Percentiles rank a stretch among this genome's conserved stretches.
Evolutionary conservation across 345 rosid genomes (phyloP).

Genomic region (Lumnitzera littorea): DNA sequence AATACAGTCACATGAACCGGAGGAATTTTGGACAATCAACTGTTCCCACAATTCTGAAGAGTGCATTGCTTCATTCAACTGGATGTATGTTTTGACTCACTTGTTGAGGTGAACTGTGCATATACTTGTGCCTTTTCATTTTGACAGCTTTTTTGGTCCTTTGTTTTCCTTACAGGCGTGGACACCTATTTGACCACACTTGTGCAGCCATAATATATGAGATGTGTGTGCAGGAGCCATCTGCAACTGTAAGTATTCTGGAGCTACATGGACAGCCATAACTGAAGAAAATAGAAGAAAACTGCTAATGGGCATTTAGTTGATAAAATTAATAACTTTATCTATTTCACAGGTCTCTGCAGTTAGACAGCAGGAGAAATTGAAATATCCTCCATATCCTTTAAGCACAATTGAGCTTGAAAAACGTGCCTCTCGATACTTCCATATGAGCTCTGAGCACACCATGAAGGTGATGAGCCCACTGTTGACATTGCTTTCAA

Average conservation of each 20-base stretch:
- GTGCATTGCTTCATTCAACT: constrained; percentile 67
- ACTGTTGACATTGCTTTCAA: not conserved
- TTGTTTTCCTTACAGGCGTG: constrained; percentile 51
- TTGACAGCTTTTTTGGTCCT: constrained; percentile 8
- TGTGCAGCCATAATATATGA: constrained; percentile 73
- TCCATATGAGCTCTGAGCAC: constrained; percentile 89
- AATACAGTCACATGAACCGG: constrained; percentile 91
- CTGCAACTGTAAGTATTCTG: constrained; percentile 65
- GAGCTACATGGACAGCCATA: not conserved
- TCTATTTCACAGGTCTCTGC: constrained; percentile 54
- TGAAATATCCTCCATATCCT: constrained; percentile 86
- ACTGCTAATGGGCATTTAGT: constrained; percentile 5
- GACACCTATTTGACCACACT: constrained; percentile 83
- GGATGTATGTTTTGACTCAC: constrained; percentile 53
- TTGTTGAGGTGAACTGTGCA: not conserved
- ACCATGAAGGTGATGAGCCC: constrained; percentile 70
- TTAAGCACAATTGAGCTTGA: constrained; percentile 94
- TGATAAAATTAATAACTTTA: not conserved
- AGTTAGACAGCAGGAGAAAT: constrained; percentile 69
- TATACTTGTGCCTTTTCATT: constrained; percentile 6
- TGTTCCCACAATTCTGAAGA: constrained; percentile 79
- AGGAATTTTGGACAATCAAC: constrained; percentile 88
- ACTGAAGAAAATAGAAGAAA: too few species aligned
- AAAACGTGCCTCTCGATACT: constrained; percentile 92
- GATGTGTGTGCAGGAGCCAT: constrained; percentile 87